phyloP scores from a whole-genome alignment of 768 basidiomycete species.

The Grammothele lineata region DNA sequence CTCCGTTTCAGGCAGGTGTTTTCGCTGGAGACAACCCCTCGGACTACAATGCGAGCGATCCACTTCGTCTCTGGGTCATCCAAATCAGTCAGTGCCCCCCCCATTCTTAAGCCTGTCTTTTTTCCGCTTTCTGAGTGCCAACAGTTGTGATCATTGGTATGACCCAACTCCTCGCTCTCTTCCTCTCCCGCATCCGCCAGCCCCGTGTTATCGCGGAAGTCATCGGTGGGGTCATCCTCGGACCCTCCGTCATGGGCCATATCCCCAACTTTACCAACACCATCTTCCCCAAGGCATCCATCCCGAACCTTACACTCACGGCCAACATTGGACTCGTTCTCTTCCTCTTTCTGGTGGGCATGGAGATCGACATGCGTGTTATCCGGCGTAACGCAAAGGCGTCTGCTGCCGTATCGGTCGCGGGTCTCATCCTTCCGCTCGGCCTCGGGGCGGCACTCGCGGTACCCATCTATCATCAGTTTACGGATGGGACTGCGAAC shows the following conservation, averaged over 20 bases:
- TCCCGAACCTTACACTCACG: conserved; percentile 64
- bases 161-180: conserved; percentile 66
- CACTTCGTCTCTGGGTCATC: conserved; percentile 72
- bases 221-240: conserved; percentile 81
- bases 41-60: conserved; percentile 47
- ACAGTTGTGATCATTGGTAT: conserved; percentile 77
- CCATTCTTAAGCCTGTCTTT: neutral
- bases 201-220: conserved; percentile 95
- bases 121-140: neutral
- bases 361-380: conserved; percentile 76
- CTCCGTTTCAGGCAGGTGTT: conserved; percentile 57
- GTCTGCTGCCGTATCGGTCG: conserved; percentile 54
- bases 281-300: conserved; percentile 36
- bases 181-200: conserved; percentile 69
- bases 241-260: conserved; percentile 66
- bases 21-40: conserved; percentile 33
- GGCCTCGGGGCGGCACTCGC: conserved; percentile 74
- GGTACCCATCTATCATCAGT: conserved; percentile 70
- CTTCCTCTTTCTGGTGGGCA: conserved; percentile 79
- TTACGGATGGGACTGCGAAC: conserved; percentile 51
- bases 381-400: conserved; percentile 59
- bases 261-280: conserved; percentile 62
- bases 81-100: conserved; percentile 52
- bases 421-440: conserved; percentile 73
- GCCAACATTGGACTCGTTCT: conserved; percentile 72